phyloP scores from a whole-genome alignment of 2,329 filamentous ascomycete genomes.

The Ceratocystis alfenasii region DNA sequence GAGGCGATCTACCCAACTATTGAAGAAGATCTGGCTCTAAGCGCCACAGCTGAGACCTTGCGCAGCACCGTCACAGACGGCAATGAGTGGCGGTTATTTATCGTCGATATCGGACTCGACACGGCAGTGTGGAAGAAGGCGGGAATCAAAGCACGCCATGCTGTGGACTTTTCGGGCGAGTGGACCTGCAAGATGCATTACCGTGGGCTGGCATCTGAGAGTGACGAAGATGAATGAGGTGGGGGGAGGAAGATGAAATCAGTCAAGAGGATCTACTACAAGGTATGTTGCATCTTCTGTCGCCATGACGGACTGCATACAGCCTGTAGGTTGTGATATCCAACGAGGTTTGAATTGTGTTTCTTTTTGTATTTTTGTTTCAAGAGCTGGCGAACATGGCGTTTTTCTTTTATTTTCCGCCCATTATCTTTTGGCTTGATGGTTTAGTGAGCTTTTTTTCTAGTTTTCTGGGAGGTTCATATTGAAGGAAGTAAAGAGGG shows the following conservation, averaged over 20 bases:
- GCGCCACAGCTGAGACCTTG: slow-evolving; percentile 23
- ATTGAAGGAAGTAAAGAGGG: background rate
- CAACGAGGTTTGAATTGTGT: slow-evolving; percentile 2
- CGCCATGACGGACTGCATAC: background rate
- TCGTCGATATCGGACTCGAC: slow-evolving; percentile 78
- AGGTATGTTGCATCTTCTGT: no score
- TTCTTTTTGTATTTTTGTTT: slow-evolving; percentile 1
- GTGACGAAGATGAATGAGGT: slow-evolving; percentile 9
- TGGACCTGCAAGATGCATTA: slow-evolving; percentile 69
- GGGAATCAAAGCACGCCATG: slow-evolving; percentile 66
- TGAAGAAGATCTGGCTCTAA: slow-evolving; percentile 22
- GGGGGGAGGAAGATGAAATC: background rate
- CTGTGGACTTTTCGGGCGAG: slow-evolving; percentile 74
- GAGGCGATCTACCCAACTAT: slow-evolving; percentile 49
- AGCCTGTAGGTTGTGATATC: background rate
- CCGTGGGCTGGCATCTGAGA: slow-evolving; percentile 29
- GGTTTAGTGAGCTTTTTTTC: background rate
- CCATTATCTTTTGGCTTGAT: background rate
- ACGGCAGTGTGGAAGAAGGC: slow-evolving; percentile 76
- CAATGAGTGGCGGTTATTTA: slow-evolving; percentile 63
- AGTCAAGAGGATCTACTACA: no score
- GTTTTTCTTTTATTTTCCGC: background rate
- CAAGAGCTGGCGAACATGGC: slow-evolving; percentile 6
- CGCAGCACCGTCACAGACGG: slow-evolving; percentile 32
- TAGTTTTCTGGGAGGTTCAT: background rate